Percentiles rank a stretch among this genome's conserved stretches.
Evolutionary conservation across 2,329 filamentous ascomycete genomes (phyloP).

Genomic region (Grosmannia clavigera): DNA sequence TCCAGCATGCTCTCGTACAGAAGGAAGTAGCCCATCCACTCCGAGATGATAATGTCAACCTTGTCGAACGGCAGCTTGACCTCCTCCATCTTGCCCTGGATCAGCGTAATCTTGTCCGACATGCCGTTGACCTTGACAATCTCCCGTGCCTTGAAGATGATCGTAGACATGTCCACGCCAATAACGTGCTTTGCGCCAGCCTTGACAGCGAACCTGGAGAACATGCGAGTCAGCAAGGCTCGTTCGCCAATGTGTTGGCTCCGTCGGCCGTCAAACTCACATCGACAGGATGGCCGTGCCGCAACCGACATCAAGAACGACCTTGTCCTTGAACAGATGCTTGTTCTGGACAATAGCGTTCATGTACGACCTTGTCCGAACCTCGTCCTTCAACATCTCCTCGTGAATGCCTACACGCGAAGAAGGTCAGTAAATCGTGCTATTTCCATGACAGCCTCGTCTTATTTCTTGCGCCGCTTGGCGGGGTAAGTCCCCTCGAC

Average conservation of each 20-base stretch:
- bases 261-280: conserved; percentile 39
- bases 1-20: conserved; percentile 99
- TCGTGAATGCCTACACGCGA: conserved; percentile 68
- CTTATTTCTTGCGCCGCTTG: background rate
- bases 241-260: background rate
- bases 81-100: conserved; percentile 99
- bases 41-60: conserved; percentile 98
- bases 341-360: conserved; percentile 95
- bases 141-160: conserved; percentile 95
- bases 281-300: conserved; percentile 98
- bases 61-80: conserved; percentile 84
- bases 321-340: conserved; percentile 83
- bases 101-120: conserved; percentile 88
- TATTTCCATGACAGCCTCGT: background rate
- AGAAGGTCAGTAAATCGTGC: conserved; percentile 9
- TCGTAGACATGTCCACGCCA: conserved; percentile 98
- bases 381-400: conserved; percentile 99
- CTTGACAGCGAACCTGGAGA: conserved; percentile 78
- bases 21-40: conserved; percentile 99
- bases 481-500: background rate
- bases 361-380: conserved; percentile 92
- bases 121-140: conserved; percentile 89
- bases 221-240: background rate
- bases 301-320: conserved; percentile 93
- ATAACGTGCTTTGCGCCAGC: conserved; percentile 98